These are phyloP conservation scores for Arthrobotrys sinensis DNA, from an alignment of 2,329 filamentous ascomycete genomes.

Conservation along the genomic window DNA sequence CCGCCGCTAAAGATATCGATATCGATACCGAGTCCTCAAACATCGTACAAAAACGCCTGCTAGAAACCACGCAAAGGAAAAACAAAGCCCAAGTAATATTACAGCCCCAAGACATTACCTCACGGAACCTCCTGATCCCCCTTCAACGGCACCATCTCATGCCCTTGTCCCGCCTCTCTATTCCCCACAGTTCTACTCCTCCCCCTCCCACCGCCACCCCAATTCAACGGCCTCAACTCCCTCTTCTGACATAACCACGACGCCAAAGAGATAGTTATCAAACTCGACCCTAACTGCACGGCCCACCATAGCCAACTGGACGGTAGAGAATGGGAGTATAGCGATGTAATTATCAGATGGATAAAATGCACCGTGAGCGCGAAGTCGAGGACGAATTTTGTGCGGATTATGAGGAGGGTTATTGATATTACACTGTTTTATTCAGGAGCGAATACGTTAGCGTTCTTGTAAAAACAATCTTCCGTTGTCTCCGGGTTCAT, in stretches of 20 bases:
- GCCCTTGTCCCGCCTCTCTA: constrained; percentile 19
- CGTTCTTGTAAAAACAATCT: too few species aligned
- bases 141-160: constrained; percentile 61
- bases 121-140: constrained; percentile 37
- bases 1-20: not conserved
- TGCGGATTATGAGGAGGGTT: constrained; percentile 85
- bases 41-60: constrained; percentile 20
- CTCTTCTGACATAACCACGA: constrained; percentile 94
- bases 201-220: constrained; percentile 32
- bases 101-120: not conserved
- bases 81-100: not conserved
- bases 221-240: constrained; percentile 89
- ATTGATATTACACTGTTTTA: constrained; percentile 81
- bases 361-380: constrained; percentile 88
- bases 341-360: constrained; percentile 81
- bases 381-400: constrained; percentile 95
- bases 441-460: not conserved
- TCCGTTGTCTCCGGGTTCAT: too few species aligned
- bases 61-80: constrained; percentile 1
- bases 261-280: constrained; percentile 79
- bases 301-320: constrained; percentile 89
- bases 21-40: not conserved
- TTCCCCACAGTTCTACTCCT: constrained; percentile 6
- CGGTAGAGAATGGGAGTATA: constrained; percentile 85
- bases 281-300: constrained; percentile 75